A percentile compares a stretch with the other conserved stretches of the same genome.
Conservation (phyloP, 176 grass and related monocot species). For the Tuctoria greenei region DNA sequence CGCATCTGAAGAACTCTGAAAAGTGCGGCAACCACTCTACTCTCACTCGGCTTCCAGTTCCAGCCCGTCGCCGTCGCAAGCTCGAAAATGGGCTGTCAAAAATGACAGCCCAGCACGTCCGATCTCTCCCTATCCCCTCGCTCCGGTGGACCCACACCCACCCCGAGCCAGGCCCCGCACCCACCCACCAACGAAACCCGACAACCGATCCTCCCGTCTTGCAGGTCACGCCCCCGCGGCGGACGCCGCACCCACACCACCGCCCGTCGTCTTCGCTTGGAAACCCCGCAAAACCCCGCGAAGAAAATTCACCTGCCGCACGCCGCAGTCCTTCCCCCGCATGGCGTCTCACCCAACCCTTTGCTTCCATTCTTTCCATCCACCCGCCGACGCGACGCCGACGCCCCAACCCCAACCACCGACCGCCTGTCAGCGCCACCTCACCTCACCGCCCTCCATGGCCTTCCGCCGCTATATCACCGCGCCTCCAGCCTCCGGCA, state of each 20-base stretch:
- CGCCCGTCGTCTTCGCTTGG: slow-evolving; percentile 60
- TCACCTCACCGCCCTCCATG: slow-evolving; percentile 40
- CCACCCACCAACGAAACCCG: slow-evolving; percentile 22
- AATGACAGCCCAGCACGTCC: slow-evolving; percentile 40
- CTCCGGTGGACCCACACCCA: slow-evolving; percentile 14
- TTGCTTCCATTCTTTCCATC: slow-evolving; percentile 98
- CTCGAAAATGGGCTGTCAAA: slow-evolving; percentile 30
- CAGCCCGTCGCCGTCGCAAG: background rate
- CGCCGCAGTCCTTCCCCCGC: background rate
- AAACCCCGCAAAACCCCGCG: slow-evolving; percentile 64
- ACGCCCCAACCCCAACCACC: slow-evolving; percentile 66
- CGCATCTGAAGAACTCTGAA: background rate
- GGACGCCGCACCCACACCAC: slow-evolving; percentile 12
- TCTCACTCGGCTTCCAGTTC: background rate
- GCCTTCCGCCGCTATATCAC: slow-evolving; percentile 40
- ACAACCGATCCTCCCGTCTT: slow-evolving; percentile 43
- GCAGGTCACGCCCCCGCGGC: slow-evolving; percentile 34
- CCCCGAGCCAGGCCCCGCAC: background rate
- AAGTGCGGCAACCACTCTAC: background rate
- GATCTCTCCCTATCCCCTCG: background rate
- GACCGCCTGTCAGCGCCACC: slow-evolving; percentile 42
- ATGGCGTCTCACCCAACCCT: slow-evolving; percentile 47
- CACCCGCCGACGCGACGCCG: slow-evolving; percentile 79
- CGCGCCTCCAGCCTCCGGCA: slow-evolving; percentile 55
- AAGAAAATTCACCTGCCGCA: slow-evolving; percentile 41